Evolutionary conservation across 257 asterid genomes (phyloP).

Genomic region (Nicotiana undulata): DNA sequence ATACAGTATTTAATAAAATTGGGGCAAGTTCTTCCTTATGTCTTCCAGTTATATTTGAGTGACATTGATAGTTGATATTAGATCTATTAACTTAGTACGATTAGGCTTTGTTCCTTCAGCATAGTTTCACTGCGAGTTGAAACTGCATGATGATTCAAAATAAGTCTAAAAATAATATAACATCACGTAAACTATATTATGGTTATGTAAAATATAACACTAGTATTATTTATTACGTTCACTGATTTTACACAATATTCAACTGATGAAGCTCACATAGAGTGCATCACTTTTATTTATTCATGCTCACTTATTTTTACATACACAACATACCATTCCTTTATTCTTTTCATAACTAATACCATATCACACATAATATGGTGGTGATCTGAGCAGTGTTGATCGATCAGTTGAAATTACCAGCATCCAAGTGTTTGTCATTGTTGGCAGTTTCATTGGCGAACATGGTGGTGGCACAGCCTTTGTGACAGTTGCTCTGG

Average conservation of each 20-base stretch:
- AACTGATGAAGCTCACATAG: neutral
- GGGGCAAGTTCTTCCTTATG: too few species aligned
- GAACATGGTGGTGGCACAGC: neutral
- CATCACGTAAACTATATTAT: neutral
- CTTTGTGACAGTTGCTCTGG: neutral
- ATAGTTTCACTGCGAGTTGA: too few species aligned
- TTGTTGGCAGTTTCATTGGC: neutral
- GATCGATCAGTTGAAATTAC: neutral
- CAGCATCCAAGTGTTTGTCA: neutral
- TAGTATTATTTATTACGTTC: neutral
- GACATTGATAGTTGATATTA: too few species aligned
- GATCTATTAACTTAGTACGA: too few species aligned
- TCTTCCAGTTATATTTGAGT: too few species aligned
- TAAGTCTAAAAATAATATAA: too few species aligned
- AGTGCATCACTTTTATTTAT: neutral
- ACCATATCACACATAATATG: neutral
- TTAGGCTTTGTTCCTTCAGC: too few species aligned
- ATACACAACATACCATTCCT: neutral
- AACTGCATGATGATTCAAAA: too few species aligned
- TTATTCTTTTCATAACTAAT: neutral
- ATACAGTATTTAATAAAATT: too few species aligned
- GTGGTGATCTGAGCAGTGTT: neutral
- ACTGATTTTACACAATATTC: neutral
- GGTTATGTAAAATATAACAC: neutral
- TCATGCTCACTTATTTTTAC: neutral